Conservation (phyloP, 148 eudicot species). For the Cornus kousa region DNA sequence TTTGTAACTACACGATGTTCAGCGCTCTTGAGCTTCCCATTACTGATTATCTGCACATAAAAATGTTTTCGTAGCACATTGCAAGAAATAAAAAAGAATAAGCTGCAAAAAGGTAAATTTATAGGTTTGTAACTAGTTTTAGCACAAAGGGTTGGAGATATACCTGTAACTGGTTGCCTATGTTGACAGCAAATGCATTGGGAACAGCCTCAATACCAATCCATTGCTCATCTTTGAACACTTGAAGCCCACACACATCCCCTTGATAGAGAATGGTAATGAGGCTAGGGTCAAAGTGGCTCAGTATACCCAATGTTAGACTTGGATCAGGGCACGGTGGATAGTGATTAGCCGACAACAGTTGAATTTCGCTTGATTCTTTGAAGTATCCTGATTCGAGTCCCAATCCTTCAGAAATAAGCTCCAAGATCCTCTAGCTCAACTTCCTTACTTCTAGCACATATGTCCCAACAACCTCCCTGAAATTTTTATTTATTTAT, state of each 20-base stretch:
- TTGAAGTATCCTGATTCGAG: constrained; percentile 43
- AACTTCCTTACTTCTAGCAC: constrained; percentile 28
- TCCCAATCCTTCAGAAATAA: constrained; percentile 58
- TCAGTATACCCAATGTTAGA: constrained; percentile 45
- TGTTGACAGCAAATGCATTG: constrained; percentile 50
- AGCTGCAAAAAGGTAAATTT: too few relatives aligned
- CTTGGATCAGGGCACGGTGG: constrained; percentile 80
- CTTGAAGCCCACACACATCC: constrained; percentile 56
- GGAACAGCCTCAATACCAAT: constrained; percentile 49
- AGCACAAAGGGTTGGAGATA: not conserved
- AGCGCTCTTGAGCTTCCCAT: constrained; percentile 23
- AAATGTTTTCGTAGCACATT: not conserved
- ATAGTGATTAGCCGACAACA: constrained; percentile 47
- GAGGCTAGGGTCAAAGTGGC: constrained; percentile 53
- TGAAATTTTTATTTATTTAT: constrained; percentile 7
- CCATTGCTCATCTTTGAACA: constrained; percentile 54
- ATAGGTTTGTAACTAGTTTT: not conserved
- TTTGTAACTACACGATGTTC: constrained; percentile 31
- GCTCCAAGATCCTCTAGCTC: constrained; percentile 46
- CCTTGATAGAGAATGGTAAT: constrained; percentile 55
- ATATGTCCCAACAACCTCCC: constrained; percentile 45
- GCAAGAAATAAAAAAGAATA: too few relatives aligned
- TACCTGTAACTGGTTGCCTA: constrained; percentile 61
- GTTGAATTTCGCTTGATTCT: constrained; percentile 34
- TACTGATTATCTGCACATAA: constrained; percentile 28